Evolutionary conservation across 2,329 filamentous ascomycete species (phyloP).

Genomic region (Verticillium zaregamsianum): DNA sequence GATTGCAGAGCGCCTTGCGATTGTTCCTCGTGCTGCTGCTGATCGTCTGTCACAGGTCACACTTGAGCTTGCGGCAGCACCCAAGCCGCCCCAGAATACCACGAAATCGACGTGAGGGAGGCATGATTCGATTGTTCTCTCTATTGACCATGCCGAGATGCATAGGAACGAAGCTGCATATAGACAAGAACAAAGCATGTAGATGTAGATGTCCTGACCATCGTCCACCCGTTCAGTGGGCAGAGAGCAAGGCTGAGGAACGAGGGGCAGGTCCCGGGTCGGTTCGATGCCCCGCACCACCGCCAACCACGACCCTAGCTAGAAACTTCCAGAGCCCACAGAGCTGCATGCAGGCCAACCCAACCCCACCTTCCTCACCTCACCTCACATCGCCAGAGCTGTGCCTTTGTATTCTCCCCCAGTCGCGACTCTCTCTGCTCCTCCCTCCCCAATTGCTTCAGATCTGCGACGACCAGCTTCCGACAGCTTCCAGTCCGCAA

Average conservation of each 20-base stretch:
- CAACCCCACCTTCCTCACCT: background rate
- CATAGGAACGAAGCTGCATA: background rate
- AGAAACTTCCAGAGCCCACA: constrained; percentile 3
- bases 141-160: background rate
- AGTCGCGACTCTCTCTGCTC: background rate
- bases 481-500: background rate
- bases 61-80: constrained; percentile 13
- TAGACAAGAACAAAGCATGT: background rate
- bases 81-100: background rate
- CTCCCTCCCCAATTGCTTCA: background rate
- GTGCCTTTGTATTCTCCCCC: background rate
- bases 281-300: background rate
- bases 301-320: background rate
- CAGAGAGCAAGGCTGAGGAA: background rate
- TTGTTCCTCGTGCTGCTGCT: background rate
- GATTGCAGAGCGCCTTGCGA: background rate
- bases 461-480: background rate
- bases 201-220: background rate
- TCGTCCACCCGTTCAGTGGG: background rate
- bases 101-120: background rate
- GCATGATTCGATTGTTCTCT: no score
- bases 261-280: background rate
- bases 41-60: constrained; percentile 9
- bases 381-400: background rate
- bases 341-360: background rate